Conservation (phyloP, 2,329 filamentous ascomycete genomes). For the Podosphaera fusca region DNA sequence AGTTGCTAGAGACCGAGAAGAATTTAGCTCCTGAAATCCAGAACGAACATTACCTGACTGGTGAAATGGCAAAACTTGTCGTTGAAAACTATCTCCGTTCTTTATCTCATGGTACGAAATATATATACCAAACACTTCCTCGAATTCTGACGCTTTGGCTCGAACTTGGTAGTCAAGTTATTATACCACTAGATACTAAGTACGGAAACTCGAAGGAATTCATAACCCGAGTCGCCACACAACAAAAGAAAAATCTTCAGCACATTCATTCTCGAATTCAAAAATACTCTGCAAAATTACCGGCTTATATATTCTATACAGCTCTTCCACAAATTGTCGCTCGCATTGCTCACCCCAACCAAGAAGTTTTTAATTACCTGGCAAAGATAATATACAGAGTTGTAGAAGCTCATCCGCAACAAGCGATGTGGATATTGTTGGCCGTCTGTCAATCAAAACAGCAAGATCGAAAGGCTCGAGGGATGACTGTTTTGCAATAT, state of each 20-base stretch:
- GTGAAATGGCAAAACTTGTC: conserved; percentile 68
- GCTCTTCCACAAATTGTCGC: conserved; percentile 82
- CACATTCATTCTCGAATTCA: conserved; percentile 51
- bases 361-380: conserved; percentile 52
- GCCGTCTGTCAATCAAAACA: conserved; percentile 67
- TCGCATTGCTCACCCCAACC: conserved; percentile 74
- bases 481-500: conserved; percentile 27
- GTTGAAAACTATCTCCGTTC: conserved; percentile 86
- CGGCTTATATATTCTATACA: conserved; percentile 59
- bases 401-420: conserved; percentile 67
- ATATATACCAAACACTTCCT: conserved; percentile 83
- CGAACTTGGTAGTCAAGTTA: conserved; percentile 59
- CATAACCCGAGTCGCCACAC: conserved; percentile 28
- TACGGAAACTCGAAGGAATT: conserved; percentile 21
- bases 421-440: conserved; percentile 77
- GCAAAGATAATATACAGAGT: conserved; percentile 66
- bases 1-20: conserved; percentile 76
- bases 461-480: conserved; percentile 36
- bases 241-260: conserved; percentile 41
- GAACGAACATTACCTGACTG: conserved; percentile 50
- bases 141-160: conserved; percentile 86
- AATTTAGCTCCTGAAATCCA: conserved; percentile 54
- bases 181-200: conserved; percentile 30
- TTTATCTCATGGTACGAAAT: conserved; percentile 74
- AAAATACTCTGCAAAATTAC: conserved; percentile 53